Conservation (phyloP, 1,284 basidiomycete species). For the Takashimella tepidaria region DNA sequence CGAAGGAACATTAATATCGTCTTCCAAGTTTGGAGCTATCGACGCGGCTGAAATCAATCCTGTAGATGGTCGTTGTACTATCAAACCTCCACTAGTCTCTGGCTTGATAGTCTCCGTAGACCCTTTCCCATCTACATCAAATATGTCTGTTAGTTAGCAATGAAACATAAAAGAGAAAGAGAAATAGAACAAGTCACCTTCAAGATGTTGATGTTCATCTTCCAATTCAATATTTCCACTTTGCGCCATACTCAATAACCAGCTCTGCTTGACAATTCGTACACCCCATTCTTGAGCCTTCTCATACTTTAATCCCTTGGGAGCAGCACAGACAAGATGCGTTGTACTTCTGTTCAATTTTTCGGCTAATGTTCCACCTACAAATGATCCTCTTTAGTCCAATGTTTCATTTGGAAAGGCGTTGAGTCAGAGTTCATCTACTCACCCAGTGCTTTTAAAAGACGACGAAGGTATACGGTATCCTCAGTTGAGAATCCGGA, state of each 20-base stretch:
- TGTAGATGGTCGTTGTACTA: neutral
- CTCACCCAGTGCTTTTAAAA: slow-evolving; percentile 37
- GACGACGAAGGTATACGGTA: slow-evolving; percentile 30
- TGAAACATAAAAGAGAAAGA: too few species aligned
- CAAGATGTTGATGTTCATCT: slow-evolving; percentile 11
- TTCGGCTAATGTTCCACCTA: slow-evolving; percentile 28
- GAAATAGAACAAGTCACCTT: neutral
- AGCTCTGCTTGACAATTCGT: slow-evolving; percentile 30
- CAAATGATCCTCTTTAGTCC: too few species aligned
- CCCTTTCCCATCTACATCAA: slow-evolving; percentile 9
- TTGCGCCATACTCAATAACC: slow-evolving; percentile 35
- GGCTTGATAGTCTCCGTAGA: neutral
- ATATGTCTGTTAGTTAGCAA: too few species aligned
- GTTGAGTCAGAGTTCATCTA: slow-evolving; percentile 7
- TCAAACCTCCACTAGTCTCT: slow-evolving; percentile 1
- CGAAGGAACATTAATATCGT: neutral
- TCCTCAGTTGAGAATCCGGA: slow-evolving; percentile 36
- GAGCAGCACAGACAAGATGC: slow-evolving; percentile 32
- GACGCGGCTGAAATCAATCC: neutral
- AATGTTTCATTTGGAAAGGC: neutral
- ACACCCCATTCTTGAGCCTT: slow-evolving; percentile 39
- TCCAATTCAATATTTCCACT: slow-evolving; percentile 25
- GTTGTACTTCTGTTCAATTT: slow-evolving; percentile 33
- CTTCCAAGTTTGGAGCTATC: neutral
- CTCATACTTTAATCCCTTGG: slow-evolving; percentile 29